A percentile compares a stretch with the other conserved stretches of the same genome.
phyloP scores from a whole-genome alignment of 257 asterid genomes.

The Solanum peruvianum region DNA sequence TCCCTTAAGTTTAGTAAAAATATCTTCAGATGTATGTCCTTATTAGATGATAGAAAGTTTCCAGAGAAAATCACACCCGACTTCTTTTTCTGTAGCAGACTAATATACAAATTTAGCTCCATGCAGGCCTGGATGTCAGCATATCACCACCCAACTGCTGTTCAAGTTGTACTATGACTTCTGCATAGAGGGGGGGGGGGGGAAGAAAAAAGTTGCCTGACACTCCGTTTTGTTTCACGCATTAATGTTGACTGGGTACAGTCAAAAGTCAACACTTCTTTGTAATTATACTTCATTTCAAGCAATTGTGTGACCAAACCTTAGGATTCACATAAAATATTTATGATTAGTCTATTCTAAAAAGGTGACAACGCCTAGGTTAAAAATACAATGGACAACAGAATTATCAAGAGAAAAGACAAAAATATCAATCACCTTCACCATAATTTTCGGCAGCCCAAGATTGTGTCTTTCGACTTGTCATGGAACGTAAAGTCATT shows the following conservation, averaged over 20 bases:
- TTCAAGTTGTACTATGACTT: neutral
- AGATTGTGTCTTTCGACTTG: conserved; percentile 64
- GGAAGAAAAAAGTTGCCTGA: neutral
- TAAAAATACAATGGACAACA: neutral
- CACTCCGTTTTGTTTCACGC: neutral
- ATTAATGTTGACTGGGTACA: neutral
- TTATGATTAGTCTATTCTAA: neutral
- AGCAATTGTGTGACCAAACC: neutral
- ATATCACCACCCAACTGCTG: neutral
- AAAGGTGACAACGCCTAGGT: neutral
- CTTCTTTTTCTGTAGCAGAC: neutral
- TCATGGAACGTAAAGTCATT: conserved; percentile 49
- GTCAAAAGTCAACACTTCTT: neutral
- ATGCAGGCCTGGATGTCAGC: neutral
- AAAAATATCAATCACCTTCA: conserved; percentile 55
- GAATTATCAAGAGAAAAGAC: neutral
- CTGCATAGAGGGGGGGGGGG: neutral
- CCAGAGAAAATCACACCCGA: neutral
- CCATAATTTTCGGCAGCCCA: conserved; percentile 51
- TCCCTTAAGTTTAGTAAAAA: neutral
- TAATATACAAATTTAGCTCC: neutral
- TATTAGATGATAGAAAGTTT: neutral
- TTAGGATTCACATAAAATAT: neutral
- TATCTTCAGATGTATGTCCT: neutral
- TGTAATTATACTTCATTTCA: neutral